A percentile compares a stretch with the other conserved stretches of the same genome.
phyloP scores from a whole-genome alignment of 192 early-diverging fungal species.

The Linnemannia hyalina region DNA sequence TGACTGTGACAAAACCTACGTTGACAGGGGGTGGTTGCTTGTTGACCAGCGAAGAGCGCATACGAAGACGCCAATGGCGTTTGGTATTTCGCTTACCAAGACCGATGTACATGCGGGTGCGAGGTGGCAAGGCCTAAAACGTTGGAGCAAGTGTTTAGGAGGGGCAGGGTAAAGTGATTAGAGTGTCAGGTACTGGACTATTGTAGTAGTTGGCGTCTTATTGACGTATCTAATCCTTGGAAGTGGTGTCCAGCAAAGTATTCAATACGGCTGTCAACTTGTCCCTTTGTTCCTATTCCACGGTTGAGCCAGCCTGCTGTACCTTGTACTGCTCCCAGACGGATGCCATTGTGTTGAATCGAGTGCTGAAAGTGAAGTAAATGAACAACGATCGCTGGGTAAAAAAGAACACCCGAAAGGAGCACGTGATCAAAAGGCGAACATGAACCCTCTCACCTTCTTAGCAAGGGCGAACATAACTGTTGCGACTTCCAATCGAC shows the following conservation, averaged over 20 bases:
- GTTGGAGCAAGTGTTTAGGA: neutral
- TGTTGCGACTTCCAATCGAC: neutral
- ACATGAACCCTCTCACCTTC: too few relatives aligned
- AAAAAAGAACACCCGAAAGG: neutral
- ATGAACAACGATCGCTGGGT: neutral
- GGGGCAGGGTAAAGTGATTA: neutral
- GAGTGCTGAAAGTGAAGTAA: neutral
- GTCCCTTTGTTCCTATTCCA: neutral
- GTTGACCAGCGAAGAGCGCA: too few relatives aligned
- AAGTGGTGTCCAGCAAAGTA: too few relatives aligned
- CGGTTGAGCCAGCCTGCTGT: neutral
- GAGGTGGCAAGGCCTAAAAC: slow-evolving; percentile 42
- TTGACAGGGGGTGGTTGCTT: neutral
- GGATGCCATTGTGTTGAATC: slow-evolving; percentile 10
- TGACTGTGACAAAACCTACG: too few relatives aligned
- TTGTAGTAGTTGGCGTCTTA: neutral
- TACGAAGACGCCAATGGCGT: neutral
- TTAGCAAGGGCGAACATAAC: neutral
- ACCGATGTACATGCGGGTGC: slow-evolving; percentile 54
- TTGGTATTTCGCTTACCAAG: slow-evolving; percentile 22
- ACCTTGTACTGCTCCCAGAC: slow-evolving; percentile 33
- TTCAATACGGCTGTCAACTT: too few relatives aligned
- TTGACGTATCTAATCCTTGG: too few relatives aligned
- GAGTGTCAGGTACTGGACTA: neutral
- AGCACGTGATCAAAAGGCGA: neutral